Evolutionary conservation across 2,329 filamentous ascomycete genomes (phyloP).

Genomic region (Thelonectria discophora): DNA sequence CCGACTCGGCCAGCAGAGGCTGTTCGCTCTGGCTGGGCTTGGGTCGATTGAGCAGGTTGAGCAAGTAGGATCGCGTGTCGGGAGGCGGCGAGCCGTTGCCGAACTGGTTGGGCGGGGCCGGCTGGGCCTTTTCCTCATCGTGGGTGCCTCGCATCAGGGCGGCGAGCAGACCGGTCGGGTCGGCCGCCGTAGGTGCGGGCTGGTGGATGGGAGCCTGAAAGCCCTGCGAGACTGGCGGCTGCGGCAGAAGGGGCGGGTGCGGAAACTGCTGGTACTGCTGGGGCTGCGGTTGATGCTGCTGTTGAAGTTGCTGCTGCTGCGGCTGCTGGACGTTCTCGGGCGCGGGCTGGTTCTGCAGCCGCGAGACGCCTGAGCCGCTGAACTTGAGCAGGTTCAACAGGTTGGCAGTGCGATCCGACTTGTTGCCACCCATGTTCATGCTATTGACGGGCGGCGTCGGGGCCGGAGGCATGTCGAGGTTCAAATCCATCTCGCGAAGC

Average conservation of each 20-base stretch:
- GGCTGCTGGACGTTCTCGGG: constrained; percentile 35
- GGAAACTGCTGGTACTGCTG: constrained; percentile 32
- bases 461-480: constrained; percentile 57
- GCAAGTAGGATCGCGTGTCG: constrained; percentile 84
- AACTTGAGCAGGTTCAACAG: constrained; percentile 71
- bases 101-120: constrained; percentile 49
- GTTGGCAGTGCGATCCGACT: constrained; percentile 61
- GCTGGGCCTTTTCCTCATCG: constrained; percentile 54
- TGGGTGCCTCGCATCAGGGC: constrained; percentile 67
- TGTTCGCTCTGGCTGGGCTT: constrained; percentile 70
- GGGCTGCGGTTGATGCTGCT: constrained; percentile 29
- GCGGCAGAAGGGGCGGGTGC: constrained; percentile 32
- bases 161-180: constrained; percentile 66
- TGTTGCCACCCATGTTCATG: constrained; percentile 48
- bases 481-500: constrained; percentile 44
- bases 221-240: constrained; percentile 32
- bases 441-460: constrained; percentile 58
- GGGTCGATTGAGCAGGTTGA: constrained; percentile 84
- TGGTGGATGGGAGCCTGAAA: constrained; percentile 60
- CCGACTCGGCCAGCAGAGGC: constrained; percentile 52
- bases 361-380: constrained; percentile 51
- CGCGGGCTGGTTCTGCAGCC: constrained; percentile 47
- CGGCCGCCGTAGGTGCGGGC: constrained; percentile 64
- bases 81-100: constrained; percentile 63
- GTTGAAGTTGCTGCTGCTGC: constrained; percentile 39